These are phyloP conservation scores for Turnera subulata DNA, from an alignment of 345 rosid genomes.

Conservation along the genomic window DNA sequence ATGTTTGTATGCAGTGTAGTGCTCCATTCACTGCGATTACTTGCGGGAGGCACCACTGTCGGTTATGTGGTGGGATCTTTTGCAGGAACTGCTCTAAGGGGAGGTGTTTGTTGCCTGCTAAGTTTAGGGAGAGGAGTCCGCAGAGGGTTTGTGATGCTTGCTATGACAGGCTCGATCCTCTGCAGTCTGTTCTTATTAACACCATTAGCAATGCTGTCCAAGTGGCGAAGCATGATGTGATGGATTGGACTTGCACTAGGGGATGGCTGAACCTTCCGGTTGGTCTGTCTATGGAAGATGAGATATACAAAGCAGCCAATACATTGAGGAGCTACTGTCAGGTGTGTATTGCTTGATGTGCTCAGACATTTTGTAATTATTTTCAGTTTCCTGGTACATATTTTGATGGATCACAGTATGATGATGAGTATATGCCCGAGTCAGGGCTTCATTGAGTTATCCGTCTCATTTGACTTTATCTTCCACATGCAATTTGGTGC, in stretches of 20 bases:
- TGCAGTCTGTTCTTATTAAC: slow-evolving; percentile 72
- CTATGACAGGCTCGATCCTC: slow-evolving; percentile 92
- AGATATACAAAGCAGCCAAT: slow-evolving; percentile 86
- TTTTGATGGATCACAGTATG: not conserved
- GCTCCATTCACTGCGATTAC: slow-evolving; percentile 74
- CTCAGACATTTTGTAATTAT: slow-evolving; percentile 13
- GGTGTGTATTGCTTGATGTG: not conserved
- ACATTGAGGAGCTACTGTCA: slow-evolving; percentile 74
- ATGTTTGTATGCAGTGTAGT: slow-evolving; percentile 77
- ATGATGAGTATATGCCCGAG: too few species aligned
- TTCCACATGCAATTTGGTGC: not conserved
- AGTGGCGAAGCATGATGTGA: slow-evolving; percentile 89
- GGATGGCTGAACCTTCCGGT: slow-evolving; percentile 95
- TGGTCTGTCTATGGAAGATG: slow-evolving; percentile 93
- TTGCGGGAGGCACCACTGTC: slow-evolving; percentile 95
- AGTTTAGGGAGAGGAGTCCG: slow-evolving; percentile 84
- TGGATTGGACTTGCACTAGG: slow-evolving; percentile 88
- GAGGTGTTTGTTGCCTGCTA: slow-evolving; percentile 71
- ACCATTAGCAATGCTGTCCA: slow-evolving; percentile 88
- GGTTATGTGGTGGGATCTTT: slow-evolving; percentile 91
- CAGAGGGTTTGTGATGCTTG: slow-evolving; percentile 94
- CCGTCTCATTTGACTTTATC: too few species aligned
- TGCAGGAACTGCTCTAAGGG: slow-evolving; percentile 83
- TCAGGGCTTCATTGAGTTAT: too few species aligned
- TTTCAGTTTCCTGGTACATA: slow-evolving; percentile 30